These are phyloP conservation scores for Ogataea ramenticola DNA, from an alignment of 805 yeast genomes.

Conservation along the genomic window DNA sequence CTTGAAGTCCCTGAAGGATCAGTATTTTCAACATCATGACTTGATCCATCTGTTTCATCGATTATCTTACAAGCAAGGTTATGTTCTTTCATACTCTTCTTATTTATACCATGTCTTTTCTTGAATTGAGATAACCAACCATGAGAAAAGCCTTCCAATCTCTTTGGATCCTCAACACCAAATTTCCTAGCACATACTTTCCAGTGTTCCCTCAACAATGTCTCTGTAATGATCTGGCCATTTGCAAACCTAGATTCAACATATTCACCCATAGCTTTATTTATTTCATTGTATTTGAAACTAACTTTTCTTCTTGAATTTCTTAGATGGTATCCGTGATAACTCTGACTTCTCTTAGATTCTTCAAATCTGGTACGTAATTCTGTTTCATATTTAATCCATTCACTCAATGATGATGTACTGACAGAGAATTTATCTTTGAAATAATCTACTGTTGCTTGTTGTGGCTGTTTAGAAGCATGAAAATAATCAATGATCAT, in stretches of 20 bases:
- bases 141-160: conserved; percentile 47
- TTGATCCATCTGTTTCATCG: too few relatives aligned
- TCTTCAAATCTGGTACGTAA: conserved; percentile 37
- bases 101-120: conserved; percentile 38
- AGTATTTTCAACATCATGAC: conserved; percentile 1
- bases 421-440: conserved; percentile 44
- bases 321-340: conserved; percentile 16
- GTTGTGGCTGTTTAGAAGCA: conserved; percentile 42
- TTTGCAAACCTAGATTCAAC: conserved; percentile 38
- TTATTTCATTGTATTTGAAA: conserved; percentile 51
- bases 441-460: conserved; percentile 48
- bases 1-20: not conserved
- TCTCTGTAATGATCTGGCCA: conserved; percentile 45
- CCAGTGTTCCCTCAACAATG: conserved; percentile 52
- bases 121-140: conserved; percentile 61
- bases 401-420: conserved; percentile 54
- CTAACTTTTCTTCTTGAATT: conserved; percentile 37
- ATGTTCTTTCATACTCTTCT: conserved; percentile 6
- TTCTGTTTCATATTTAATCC: conserved; percentile 50
- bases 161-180: conserved; percentile 55
- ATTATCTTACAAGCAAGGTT: not conserved
- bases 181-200: conserved; percentile 42
- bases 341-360: conserved; percentile 17
- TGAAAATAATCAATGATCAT: conserved; percentile 47
- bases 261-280: conserved; percentile 49